Conservation (phyloP, 805 yeast genomes). For the Hanseniaspora valbyensis region DNA sequence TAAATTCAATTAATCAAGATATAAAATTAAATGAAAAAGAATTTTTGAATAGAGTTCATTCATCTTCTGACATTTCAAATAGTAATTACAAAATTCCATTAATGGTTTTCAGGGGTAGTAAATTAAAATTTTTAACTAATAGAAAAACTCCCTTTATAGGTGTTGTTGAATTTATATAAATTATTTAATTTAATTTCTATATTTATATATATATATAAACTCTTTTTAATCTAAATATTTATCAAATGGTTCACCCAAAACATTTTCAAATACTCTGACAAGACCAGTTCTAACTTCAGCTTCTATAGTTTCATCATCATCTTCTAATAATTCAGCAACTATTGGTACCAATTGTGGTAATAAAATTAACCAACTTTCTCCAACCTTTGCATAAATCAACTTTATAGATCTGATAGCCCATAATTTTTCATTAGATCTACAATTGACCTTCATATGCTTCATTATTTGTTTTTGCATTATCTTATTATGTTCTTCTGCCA, state of each 20-base stretch:
- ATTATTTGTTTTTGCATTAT: constrained; percentile 52
- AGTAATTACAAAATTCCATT: constrained; percentile 3
- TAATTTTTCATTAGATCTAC: constrained; percentile 47
- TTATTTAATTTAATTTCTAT: background rate
- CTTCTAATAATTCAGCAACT: constrained; percentile 90
- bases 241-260: constrained; percentile 89
- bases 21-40: background rate
- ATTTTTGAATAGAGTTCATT: background rate
- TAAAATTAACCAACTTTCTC: constrained; percentile 85
- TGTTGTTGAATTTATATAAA: constrained; percentile 4
- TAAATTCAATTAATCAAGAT: background rate
- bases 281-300: constrained; percentile 80
- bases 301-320: constrained; percentile 89
- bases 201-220: background rate
- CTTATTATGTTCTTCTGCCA: constrained; percentile 65
- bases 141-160: constrained; percentile 6
- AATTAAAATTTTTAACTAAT: constrained; percentile 3
- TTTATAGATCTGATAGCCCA: constrained; percentile 77
- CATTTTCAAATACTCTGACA: constrained; percentile 82
- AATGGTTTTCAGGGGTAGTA: constrained; percentile 9
- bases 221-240: constrained; percentile 44
- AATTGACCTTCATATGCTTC: constrained; percentile 55
- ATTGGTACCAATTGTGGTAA: constrained; percentile 92
- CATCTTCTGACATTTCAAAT: background rate
- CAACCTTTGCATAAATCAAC: constrained; percentile 75